These are phyloP conservation scores for Xylaria sp. DNA, from an alignment of 2,329 filamentous ascomycete genomes.

Conservation along the genomic window DNA sequence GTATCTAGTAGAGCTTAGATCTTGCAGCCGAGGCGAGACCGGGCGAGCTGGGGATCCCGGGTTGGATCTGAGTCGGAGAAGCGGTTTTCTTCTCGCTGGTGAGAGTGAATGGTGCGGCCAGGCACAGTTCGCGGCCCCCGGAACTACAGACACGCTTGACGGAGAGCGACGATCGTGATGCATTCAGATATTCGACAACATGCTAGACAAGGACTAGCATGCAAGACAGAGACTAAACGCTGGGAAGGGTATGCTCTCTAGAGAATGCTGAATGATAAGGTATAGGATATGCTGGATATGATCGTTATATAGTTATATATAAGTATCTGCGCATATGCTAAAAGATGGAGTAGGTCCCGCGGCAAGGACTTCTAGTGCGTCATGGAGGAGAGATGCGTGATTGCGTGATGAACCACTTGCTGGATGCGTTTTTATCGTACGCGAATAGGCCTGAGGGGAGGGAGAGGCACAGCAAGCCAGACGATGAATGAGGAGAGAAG, in stretches of 20 bases:
- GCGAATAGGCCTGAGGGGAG: neutral
- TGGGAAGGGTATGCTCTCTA: neutral
- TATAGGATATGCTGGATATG: neutral
- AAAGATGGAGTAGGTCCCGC: neutral
- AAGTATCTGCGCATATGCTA: neutral
- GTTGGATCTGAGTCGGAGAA: constrained; percentile 42
- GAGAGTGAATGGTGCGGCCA: constrained; percentile 40
- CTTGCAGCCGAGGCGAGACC: constrained; percentile 22
- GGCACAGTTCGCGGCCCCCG: constrained; percentile 42
- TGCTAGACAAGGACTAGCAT: constrained; percentile 38
- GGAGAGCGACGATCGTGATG: constrained; percentile 45
- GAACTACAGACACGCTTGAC: constrained; percentile 43
- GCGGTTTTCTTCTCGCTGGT: constrained; percentile 36
- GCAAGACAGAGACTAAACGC: neutral
- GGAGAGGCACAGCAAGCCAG: neutral
- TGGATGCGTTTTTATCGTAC: neutral
- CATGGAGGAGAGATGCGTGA: neutral
- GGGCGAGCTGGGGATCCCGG: constrained; percentile 42
- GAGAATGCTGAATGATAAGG: neutral
- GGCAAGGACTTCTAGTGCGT: constrained; percentile 6
- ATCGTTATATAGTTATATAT: neutral
- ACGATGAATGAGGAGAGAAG: constrained; percentile 7
- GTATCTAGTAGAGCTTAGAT: constrained; percentile 5
- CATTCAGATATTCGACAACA: constrained; percentile 48
- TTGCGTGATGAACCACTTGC: neutral